Base-by-base conservation (phyloP, 1,284 basidiomycete genomes). In the Phlebopus sp. region DNA sequence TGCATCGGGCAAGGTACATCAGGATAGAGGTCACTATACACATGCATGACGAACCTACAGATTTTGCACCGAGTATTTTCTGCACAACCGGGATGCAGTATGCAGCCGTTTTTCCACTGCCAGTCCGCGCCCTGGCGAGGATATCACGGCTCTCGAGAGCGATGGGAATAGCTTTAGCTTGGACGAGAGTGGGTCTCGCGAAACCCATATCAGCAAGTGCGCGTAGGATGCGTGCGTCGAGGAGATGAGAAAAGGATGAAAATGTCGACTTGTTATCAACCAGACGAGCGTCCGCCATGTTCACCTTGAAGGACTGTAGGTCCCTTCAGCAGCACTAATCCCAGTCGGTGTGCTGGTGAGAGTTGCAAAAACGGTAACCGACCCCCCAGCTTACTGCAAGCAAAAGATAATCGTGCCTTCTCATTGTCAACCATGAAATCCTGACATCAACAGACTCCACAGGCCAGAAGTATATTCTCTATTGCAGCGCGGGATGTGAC, bases 41-140 rank as follows among this genome's bases (percentile, higher is more conserved):
- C 45, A 18, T 34, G 42, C 49, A 55, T 53, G 51, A 62, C 65
- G 59, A 56, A 82, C 86, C 71, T 69, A 89, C 90, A 64, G 72
- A 73, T 78, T 96, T 96, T 4, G 79, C 78, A 54, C 78, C 82
- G 44, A 99, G 63, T 27, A 99, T 85, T 66, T 92, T 95, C 66
- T 99, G 96, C 0, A 93, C 73, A 14, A 95, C 69, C 0, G 97
- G 96, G 4, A 99, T 79, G 54, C 86, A 92, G 67, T 99, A 99
- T 3, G 97, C 94, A 1, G 92, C 90, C 0, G 97, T 99, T 75
- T 99, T 99, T 39, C 97, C 97, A 50, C 90, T 94, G 11, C 97
- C 97, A 1, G 97, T 99, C 31, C 92, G 81, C 3, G 97, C 95
- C 29, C 92, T 79, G 5, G 95, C 96, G 19, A 99, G 80, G 46